Evolutionary conservation across 768 basidiomycete species (phyloP).

Genomic region (Podaxis sp.): DNA sequence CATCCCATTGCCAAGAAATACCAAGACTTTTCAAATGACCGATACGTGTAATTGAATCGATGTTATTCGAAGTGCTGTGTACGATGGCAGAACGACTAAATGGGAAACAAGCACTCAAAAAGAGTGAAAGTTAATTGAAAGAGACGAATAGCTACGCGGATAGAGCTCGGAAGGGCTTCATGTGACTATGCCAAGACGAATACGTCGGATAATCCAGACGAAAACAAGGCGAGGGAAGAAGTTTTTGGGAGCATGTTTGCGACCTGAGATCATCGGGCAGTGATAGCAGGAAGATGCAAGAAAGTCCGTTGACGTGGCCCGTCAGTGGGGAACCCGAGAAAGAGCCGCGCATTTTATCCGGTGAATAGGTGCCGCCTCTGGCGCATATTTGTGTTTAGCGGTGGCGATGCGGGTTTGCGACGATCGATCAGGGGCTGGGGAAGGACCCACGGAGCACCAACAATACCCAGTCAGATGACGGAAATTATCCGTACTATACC

Average conservation of each 20-base stretch:
- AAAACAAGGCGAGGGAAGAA: background rate
- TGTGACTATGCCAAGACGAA: background rate
- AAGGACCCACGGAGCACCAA: background rate
- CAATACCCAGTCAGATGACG: background rate
- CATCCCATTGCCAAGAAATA: background rate
- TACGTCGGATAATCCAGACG: constrained; percentile 6
- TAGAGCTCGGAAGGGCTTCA: constrained; percentile 6
- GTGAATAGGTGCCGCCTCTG: constrained; percentile 8
- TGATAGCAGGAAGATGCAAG: background rate
- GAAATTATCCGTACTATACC: background rate
- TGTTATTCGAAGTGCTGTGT: background rate
- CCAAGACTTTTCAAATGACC: background rate
- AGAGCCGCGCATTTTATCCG: constrained; percentile 29
- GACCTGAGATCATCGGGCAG: background rate
- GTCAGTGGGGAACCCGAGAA: constrained; percentile 20
- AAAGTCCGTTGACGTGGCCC: constrained; percentile 25
- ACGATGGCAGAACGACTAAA: background rate
- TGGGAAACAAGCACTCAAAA: background rate
- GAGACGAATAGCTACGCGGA: background rate
- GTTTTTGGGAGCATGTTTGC: background rate
- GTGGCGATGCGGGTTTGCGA: background rate
- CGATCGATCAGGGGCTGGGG: background rate
- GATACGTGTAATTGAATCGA: background rate
- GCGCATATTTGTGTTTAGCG: background rate
- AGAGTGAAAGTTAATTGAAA: background rate